These are phyloP conservation scores for Suillus subalutaceus DNA, from an alignment of 768 basidiomycete genomes.

Conservation along the genomic window DNA sequence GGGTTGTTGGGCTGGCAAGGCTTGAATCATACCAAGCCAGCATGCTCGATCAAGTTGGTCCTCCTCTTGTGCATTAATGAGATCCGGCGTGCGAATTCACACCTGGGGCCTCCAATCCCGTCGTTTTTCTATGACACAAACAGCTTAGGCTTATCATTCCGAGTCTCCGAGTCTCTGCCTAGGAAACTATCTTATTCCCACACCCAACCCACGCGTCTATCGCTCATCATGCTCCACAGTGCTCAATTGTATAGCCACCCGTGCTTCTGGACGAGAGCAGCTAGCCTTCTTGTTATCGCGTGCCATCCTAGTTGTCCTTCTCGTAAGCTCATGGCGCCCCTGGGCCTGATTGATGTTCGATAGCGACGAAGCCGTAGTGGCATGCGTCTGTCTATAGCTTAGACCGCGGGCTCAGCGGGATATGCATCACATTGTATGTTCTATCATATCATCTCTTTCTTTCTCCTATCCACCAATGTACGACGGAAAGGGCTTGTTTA, in stretches of 20 bases:
- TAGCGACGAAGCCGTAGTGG: neutral
- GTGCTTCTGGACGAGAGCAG: neutral
- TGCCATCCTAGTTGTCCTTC: neutral
- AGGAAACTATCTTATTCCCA: neutral
- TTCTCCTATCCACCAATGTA: neutral
- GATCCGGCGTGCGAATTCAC: slow-evolving; percentile 2
- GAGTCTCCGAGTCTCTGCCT: neutral
- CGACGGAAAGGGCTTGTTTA: neutral
- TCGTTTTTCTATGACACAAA: too few species aligned
- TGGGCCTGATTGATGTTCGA: neutral
- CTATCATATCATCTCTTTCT: neutral
- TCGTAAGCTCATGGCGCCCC: neutral
- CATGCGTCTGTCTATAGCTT: neutral
- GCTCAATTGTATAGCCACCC: neutral
- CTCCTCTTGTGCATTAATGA: neutral
- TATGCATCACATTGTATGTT: neutral
- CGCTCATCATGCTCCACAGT: neutral
- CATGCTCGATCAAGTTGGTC: neutral
- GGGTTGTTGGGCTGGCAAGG: neutral
- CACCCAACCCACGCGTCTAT: neutral
- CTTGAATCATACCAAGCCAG: neutral
- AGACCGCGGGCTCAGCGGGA: neutral
- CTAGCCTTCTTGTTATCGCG: neutral
- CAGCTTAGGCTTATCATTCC: neutral
- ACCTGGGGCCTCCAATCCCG: too few species aligned